phyloP scores from a whole-genome alignment of 768 basidiomycete genomes.

The Podaxis sp. region DNA sequence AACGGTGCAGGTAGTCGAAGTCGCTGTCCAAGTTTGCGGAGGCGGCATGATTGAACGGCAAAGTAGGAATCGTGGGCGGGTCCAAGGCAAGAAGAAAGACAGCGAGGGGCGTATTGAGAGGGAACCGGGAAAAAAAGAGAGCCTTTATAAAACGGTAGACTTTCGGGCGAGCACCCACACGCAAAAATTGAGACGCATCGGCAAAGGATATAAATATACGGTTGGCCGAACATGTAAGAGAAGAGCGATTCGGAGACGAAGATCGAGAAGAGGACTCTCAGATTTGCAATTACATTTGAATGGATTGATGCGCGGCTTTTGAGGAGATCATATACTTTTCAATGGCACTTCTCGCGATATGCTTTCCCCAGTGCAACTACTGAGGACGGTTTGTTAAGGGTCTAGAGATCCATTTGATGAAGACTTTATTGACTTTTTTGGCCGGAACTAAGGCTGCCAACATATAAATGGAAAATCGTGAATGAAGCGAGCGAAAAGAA shows the following conservation, averaged over 20 bases:
- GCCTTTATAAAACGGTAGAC: background rate
- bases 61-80: background rate
- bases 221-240: slow-evolving; percentile 12
- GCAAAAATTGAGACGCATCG: background rate
- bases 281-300: background rate
- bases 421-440: background rate
- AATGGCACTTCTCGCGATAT: background rate
- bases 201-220: slow-evolving; percentile 7
- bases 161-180: background rate
- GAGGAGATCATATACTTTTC: background rate
- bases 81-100: background rate
- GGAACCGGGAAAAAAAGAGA: background rate
- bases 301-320: slow-evolving; percentile 1
- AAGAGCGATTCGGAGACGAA: slow-evolving; percentile 1
- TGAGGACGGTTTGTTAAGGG: background rate
- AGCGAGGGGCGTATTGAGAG: background rate
- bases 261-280: background rate
- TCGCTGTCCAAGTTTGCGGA: slow-evolving; percentile 6
- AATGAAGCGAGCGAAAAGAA: background rate
- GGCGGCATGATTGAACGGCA: slow-evolving; percentile 10
- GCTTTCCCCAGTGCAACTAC: too few relatives aligned
- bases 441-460: background rate
- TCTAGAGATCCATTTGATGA: background rate
- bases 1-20: slow-evolving; percentile 18
- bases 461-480: background rate